These are phyloP conservation scores for Aspergillus carlsbadensis DNA, from an alignment of 495 filamentous ascomycete species.

Conservation along the genomic window DNA sequence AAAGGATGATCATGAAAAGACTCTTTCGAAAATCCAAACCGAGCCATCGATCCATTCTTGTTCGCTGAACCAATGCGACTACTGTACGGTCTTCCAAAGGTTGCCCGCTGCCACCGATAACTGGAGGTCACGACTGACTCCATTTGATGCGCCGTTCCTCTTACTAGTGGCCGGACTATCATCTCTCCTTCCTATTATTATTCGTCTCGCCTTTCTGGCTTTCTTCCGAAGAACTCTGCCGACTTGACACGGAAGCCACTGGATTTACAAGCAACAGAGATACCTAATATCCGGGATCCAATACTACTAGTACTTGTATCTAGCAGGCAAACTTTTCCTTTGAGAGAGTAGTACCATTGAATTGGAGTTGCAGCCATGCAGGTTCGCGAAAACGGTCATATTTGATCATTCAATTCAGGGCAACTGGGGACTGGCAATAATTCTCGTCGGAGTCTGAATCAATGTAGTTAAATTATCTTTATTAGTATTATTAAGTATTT, in stretches of 20 bases:
- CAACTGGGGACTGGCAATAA: not conserved
- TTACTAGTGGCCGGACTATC: conserved; percentile 25
- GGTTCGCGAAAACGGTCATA: conserved; percentile 17
- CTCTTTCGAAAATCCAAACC: not conserved
- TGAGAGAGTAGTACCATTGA: not conserved
- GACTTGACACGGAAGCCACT: not conserved
- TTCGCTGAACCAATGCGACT: no score
- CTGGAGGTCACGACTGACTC: conserved; percentile 8
- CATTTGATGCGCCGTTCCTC: conserved; percentile 7
- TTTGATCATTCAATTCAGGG: not conserved
- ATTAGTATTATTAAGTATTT: conserved; percentile 6
- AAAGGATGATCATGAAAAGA: not conserved
- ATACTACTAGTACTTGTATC: no score
- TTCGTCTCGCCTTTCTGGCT: conserved; percentile 16
- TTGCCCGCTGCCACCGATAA: conserved; percentile 9
- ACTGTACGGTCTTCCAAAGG: no score
- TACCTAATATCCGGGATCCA: conserved; percentile 10
- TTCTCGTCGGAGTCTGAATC: not conserved
- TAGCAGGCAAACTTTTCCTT: conserved; percentile 1
- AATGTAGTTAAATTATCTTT: conserved; percentile 6
- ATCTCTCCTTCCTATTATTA: conserved; percentile 24
- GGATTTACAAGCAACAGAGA: not conserved
- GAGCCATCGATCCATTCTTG: not conserved
- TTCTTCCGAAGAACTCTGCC: conserved; percentile 11
- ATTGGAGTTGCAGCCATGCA: conserved; percentile 1